These are phyloP conservation scores for Aeschynomene evenia DNA, from an alignment of 306 rosid species.

Conservation along the genomic window DNA sequence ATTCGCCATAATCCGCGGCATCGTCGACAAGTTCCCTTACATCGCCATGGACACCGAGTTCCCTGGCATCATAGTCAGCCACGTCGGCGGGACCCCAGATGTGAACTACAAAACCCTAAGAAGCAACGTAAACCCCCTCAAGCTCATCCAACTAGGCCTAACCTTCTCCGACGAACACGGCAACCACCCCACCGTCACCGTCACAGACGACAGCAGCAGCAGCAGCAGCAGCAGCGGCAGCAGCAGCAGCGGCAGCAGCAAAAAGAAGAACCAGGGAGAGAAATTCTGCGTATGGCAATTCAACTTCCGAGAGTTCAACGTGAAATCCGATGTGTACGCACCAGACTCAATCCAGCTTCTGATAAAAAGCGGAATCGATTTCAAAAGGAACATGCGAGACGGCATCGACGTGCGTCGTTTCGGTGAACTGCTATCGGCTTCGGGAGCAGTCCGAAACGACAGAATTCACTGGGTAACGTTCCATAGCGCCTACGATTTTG, in stretches of 20 bases:
- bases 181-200: constrained; percentile 36
- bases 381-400: constrained; percentile 37
- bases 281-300: constrained; percentile 57
- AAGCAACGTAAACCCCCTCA: constrained; percentile 49
- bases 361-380: constrained; percentile 54
- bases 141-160: constrained; percentile 49
- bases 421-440: constrained; percentile 47
- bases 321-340: constrained; percentile 50
- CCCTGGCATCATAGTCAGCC: constrained; percentile 49
- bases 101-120: constrained; percentile 55
- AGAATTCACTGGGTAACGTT: constrained; percentile 52
- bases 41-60: constrained; percentile 58
- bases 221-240: no score
- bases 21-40: constrained; percentile 49
- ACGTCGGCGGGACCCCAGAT: constrained; percentile 46
- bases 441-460: constrained; percentile 50
- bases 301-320: constrained; percentile 51
- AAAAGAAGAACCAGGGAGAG: no score
- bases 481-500: constrained; percentile 55
- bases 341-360: constrained; percentile 53
- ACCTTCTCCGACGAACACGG: constrained; percentile 52
- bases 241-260: no score
- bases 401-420: constrained; percentile 47
- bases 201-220: not conserved
- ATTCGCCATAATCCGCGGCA: constrained; percentile 39